Evolutionary conservation across 164 flowering plant genomes (phyloP).

Genomic region (Vitis rotundifolia): DNA sequence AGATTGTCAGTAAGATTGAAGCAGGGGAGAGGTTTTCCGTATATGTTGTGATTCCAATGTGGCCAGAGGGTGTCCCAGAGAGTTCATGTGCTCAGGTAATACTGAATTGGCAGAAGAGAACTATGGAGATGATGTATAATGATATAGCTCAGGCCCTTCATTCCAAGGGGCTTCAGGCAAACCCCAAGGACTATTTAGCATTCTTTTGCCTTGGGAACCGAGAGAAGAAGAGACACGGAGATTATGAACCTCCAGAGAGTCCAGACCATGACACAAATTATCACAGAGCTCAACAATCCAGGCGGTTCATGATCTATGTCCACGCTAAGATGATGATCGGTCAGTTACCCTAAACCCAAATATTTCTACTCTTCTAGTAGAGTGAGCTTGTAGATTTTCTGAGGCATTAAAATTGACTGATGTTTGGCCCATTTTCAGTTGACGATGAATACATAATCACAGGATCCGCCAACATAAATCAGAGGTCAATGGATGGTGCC

Average conservation of each 20-base stretch:
- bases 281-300: slow-evolving; percentile 49
- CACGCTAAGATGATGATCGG: slow-evolving; percentile 84
- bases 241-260: slow-evolving; percentile 47
- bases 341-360: slow-evolving; percentile 15
- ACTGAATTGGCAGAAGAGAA: slow-evolving; percentile 65
- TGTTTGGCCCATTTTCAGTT: slow-evolving; percentile 38
- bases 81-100: slow-evolving; percentile 65
- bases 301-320: slow-evolving; percentile 79
- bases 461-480: slow-evolving; percentile 88
- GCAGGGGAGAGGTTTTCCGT: slow-evolving; percentile 65
- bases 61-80: slow-evolving; percentile 76
- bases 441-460: slow-evolving; percentile 87
- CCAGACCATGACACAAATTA: slow-evolving; percentile 60
- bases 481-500: slow-evolving; percentile 82
- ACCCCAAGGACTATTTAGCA: slow-evolving; percentile 57
- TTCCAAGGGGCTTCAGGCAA: slow-evolving; percentile 44
- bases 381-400: no score
- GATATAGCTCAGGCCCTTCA: slow-evolving; percentile 50
- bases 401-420: no score
- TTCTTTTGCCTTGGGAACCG: slow-evolving; percentile 75
- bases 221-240: slow-evolving; percentile 45
- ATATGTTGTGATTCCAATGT: slow-evolving; percentile 74
- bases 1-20: slow-evolving; percentile 68
- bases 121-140: slow-evolving; percentile 78
- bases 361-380: no score